Base-by-base conservation (phyloP, 352 stramenopile species). In the Globisporangium nodosum region DNA sequence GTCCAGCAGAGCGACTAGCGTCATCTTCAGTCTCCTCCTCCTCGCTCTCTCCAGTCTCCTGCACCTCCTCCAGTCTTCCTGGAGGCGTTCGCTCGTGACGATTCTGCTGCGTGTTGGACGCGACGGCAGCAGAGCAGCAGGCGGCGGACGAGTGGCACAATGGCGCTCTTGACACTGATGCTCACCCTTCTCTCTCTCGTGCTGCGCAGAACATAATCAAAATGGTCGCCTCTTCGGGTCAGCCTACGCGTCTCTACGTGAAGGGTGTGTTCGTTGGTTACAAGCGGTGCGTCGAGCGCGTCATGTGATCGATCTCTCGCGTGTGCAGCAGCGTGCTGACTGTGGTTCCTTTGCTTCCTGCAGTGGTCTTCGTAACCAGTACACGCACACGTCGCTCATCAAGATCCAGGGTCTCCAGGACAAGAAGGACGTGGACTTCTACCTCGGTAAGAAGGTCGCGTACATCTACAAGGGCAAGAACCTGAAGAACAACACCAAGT, bases 401-500 rank as follows among this genome's bases (percentile, higher is more conserved):
- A 99, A 99, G 88, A 98, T 99, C 78, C 90, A 99, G 83, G 96
- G 96, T 73, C 86, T 99, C 54, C 95, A 98, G 68, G 94, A 96
- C 76, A 99, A 98, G 80, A 96, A 99, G 74, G 96, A 98, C 66
- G 90, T 97, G 49, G 81, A 98, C 69, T 99, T 99, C 73, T 99
- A 99, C 88, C 83, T 99, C 56, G 97, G 97, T 72, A 99, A 99
- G 94, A 97, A 97, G 68, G 92, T 99, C 68, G 97, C 97, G 45
- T 99, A 99, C 90, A 99, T 99, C 74, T 99, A 99, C 92, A 99
- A 99, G 92, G 87, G 76, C 77, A 94, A 94, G 79, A 81, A 78
- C 58, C 69, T 93, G 60, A 97, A 95, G 94, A 97, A 97, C 74
- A 94, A 90, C 78, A 93, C 91, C 59, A 98, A 99, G 81, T 99